Conservation (phyloP, 495 filamentous ascomycete genomes). For the Chaetomium cochliodes region DNA sequence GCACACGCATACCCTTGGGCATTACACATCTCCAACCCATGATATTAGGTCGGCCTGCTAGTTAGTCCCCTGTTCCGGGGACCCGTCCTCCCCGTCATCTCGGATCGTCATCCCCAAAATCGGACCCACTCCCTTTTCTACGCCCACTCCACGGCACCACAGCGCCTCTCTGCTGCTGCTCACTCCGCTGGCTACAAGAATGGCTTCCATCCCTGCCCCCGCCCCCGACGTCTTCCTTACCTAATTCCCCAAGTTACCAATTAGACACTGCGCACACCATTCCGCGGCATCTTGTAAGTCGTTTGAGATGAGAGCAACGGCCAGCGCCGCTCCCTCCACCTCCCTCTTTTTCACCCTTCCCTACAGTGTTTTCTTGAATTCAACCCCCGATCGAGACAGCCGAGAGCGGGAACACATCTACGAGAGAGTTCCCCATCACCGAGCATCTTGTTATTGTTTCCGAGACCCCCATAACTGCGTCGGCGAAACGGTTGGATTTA, state of each 20-base stretch:
- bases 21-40: background rate
- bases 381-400: background rate
- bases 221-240: slow-evolving; percentile 23
- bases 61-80: background rate
- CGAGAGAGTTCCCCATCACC: background rate
- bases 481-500: slow-evolving; percentile 15
- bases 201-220: slow-evolving; percentile 24
- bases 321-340: slow-evolving; percentile 5
- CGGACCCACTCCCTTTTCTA: slow-evolving; percentile 11
- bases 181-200: slow-evolving; percentile 22
- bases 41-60: background rate
- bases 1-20: background rate
- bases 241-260: slow-evolving; percentile 23
- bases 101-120: slow-evolving; percentile 3
- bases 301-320: slow-evolving; percentile 14
- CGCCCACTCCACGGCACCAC: slow-evolving; percentile 4
- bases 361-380: background rate
- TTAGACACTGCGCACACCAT: slow-evolving; percentile 14
- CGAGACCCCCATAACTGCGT: background rate
- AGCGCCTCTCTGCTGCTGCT: slow-evolving; percentile 7
- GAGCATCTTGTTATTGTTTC: background rate
- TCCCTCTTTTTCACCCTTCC: background rate
- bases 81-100: background rate
- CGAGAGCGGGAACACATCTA: background rate
- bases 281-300: slow-evolving; percentile 23